Evolutionary conservation across 2,329 filamentous ascomycete genomes (phyloP), one percentile per base, ranked within the genome.

Genomic region (Claviceps spartinae): DNA sequence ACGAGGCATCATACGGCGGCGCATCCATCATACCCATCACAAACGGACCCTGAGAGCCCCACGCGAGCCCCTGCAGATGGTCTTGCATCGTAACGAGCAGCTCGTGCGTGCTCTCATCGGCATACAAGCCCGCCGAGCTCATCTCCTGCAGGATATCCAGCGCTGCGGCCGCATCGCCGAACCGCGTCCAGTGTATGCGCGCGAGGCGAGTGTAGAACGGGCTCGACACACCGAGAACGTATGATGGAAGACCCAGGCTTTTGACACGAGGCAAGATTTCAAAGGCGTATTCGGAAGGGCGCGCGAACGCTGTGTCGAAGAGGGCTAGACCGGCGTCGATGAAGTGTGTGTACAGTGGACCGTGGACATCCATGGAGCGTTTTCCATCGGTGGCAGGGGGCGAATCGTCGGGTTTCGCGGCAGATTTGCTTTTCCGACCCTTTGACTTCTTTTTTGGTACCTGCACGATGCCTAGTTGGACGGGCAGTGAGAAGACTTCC

Each of bases 221-320:
- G 0, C 84, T 85, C 18, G 81, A 82, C 5, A 79, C 82, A 47
- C 85, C 86, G 0, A 91, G 74, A 6, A 87, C 81, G 60, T 84
- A 87, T 0, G 83, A 84, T 1, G 79, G 76, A 1, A 85, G 74
- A 1, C 86, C 85, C 0, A 87, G 72, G 45, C 75, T 72, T 61
- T 85, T 86, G 59, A 89, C 70, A 7, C 77, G 76, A 0, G 85
- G 83, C 0, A 90, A 70, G 26, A 89, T 66, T 45, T 74, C 72
- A 45, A 85, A 73, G 0, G 74, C 71, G 0, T 85, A 70, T 0
- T 75, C 71, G 1, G 85, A 88, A 0, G 78, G 68, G 11, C 70
- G 73, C 9, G 61, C 55, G 54, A 86, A 89, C 1, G 72, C 69
- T 2, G 67, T 69, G 57, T 81, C 76, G 3, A 88, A 69, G 1